These are phyloP conservation scores for Aspergillus panamensis DNA, from an alignment of 495 filamentous ascomycete genomes.

Conservation along the genomic window DNA sequence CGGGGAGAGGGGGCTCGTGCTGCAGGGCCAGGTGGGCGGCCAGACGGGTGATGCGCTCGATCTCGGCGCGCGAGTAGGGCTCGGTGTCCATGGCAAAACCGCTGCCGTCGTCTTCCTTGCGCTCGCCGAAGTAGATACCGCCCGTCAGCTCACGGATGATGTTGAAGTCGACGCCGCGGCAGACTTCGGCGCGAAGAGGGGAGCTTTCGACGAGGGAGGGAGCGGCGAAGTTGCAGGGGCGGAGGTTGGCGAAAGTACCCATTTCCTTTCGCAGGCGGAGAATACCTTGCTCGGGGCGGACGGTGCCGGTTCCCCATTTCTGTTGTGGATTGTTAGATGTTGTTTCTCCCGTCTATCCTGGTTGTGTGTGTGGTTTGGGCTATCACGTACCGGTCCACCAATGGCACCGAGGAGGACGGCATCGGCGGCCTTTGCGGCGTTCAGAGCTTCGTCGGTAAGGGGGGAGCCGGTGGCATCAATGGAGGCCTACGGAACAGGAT, in stretches of 20 bases:
- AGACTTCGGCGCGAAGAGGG: slow-evolving; percentile 82
- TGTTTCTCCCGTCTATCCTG: neutral
- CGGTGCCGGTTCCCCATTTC: slow-evolving; percentile 91
- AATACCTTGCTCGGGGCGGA: slow-evolving; percentile 93
- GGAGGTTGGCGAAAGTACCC: slow-evolving; percentile 92
- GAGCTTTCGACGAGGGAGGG: slow-evolving; percentile 82
- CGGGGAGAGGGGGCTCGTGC: slow-evolving; percentile 72
- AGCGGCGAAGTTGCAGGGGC: slow-evolving; percentile 94
- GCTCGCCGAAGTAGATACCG: slow-evolving; percentile 95
- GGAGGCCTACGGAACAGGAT: slow-evolving; percentile 50
- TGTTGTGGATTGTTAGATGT: slow-evolving; percentile 15
- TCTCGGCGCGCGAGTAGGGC: slow-evolving; percentile 81
- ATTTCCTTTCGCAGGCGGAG: slow-evolving; percentile 92
- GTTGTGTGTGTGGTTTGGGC: too few relatives aligned
- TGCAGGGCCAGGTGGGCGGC: slow-evolving; percentile 79
- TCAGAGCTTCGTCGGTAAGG: slow-evolving; percentile 79
- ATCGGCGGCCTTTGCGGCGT: slow-evolving; percentile 83
- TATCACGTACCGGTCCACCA: slow-evolving; percentile 70
- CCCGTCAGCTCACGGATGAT: slow-evolving; percentile 93
- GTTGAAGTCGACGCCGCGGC: slow-evolving; percentile 87
- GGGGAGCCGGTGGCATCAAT: slow-evolving; percentile 79
- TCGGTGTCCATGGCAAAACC: slow-evolving; percentile 85
- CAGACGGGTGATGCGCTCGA: slow-evolving; percentile 83
- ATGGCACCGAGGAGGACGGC: slow-evolving; percentile 93
- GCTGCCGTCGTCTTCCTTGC: slow-evolving; percentile 74